Conservation (phyloP, 768 basidiomycete genomes). For the Boletus vermiculosoides region DNA sequence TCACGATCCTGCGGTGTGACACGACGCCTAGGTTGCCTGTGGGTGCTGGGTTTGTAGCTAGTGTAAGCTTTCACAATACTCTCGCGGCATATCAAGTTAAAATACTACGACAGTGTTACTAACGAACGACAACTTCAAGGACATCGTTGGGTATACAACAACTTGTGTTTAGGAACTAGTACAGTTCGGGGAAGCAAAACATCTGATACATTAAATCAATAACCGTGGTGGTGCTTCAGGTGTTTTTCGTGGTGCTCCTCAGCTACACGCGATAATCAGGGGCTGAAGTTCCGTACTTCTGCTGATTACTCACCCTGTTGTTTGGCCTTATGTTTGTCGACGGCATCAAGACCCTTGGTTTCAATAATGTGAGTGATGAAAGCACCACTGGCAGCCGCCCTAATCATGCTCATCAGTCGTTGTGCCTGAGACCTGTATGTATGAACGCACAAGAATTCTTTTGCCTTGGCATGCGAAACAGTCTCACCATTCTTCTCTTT, state of each 20-base stretch:
- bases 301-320: constrained; percentile 27
- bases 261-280: constrained; percentile 13
- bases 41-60: neutral
- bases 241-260: neutral
- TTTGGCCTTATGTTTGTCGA: constrained; percentile 46
- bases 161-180: neutral
- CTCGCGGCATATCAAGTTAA: neutral
- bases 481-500: constrained; percentile 47
- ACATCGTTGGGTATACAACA: constrained; percentile 10
- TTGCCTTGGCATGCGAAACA: constrained; percentile 50
- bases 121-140: neutral
- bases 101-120: neutral
- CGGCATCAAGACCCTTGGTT: constrained; percentile 54
- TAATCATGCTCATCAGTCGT: constrained; percentile 14
- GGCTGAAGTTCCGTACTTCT: too few relatives aligned
- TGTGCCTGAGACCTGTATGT: neutral
- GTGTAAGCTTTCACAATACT: neutral
- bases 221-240: neutral
- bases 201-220: neutral
- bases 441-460: constrained; percentile 46
- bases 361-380: constrained; percentile 56
- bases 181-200: neutral
- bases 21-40: neutral
- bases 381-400: constrained; percentile 55
- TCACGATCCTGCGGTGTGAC: too few relatives aligned